Evolutionary conservation across 345 rosid species (phyloP).

Genomic region (Citrus maxima): DNA sequence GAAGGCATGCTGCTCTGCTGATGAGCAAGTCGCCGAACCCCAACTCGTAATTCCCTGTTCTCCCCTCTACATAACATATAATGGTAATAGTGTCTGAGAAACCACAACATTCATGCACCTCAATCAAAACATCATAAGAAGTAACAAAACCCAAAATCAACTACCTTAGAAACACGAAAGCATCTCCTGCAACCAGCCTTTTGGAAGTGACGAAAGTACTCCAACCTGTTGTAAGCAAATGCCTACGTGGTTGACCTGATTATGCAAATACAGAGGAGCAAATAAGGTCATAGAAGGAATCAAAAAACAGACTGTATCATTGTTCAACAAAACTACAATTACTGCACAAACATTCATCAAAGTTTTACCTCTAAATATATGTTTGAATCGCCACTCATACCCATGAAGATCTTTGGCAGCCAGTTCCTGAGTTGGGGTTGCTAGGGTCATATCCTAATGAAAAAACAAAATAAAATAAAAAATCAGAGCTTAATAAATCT

Average conservation of each 20-base stretch:
- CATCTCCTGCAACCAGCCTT: conserved; percentile 71
- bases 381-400: conserved; percentile 76
- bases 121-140: background rate
- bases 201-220: conserved; percentile 72
- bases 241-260: conserved; percentile 74
- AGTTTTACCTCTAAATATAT: conserved; percentile 64
- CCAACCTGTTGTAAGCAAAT: conserved; percentile 85
- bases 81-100: conserved; percentile 2
- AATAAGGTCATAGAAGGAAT: background rate
- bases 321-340: background rate
- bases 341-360: background rate
- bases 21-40: conserved; percentile 52
- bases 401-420: conserved; percentile 74
- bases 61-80: conserved; percentile 38
- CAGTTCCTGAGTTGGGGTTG: conserved; percentile 66
- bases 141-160: background rate
- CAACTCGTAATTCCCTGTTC: conserved; percentile 59
- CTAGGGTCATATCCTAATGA: conserved; percentile 48
- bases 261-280: background rate
- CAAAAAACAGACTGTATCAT: background rate
- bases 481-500: background rate
- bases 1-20: conserved; percentile 55
- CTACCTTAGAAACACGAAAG: conserved; percentile 72
- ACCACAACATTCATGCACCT: background rate
- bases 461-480: background rate